phyloP scores from a whole-genome alignment of 805 yeast genomes.

The Saccharomycopsis synnaedendra region DNA sequence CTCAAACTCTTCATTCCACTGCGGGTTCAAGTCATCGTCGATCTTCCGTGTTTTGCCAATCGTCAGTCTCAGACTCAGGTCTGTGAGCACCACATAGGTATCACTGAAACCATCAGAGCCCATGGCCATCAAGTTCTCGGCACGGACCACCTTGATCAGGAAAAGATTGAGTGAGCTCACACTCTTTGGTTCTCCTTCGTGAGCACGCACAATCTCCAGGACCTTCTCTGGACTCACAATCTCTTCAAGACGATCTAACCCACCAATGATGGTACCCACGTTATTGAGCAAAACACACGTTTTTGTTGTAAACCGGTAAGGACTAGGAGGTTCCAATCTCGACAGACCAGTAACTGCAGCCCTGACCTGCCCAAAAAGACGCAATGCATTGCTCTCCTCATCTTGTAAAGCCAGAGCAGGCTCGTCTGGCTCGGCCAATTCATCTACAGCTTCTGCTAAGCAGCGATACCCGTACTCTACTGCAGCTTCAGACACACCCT shows the following conservation, averaged over 20 bases:
- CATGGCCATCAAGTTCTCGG: slow-evolving; percentile 44
- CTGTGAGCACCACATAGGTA: slow-evolving; percentile 53
- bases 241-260: slow-evolving; percentile 41
- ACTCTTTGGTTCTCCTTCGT: slow-evolving; percentile 24
- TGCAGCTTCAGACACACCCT: slow-evolving; percentile 51
- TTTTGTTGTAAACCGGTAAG: slow-evolving; percentile 43
- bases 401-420: slow-evolving; percentile 17
- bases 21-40: slow-evolving; percentile 52
- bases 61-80: slow-evolving; percentile 39
- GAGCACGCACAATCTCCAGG: slow-evolving; percentile 28
- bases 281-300: slow-evolving; percentile 76
- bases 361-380: slow-evolving; percentile 41
- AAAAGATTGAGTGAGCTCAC: slow-evolving; percentile 39
- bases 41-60: slow-evolving; percentile 63
- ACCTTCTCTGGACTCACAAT: slow-evolving; percentile 46
- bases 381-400: slow-evolving; percentile 24
- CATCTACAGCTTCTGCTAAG: slow-evolving; percentile 21
- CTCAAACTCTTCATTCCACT: slow-evolving; percentile 86
- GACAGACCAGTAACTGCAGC: slow-evolving; percentile 33
- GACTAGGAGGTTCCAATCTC: slow-evolving; percentile 31
- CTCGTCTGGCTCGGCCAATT: slow-evolving; percentile 14
- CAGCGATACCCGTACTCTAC: slow-evolving; percentile 32
- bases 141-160: slow-evolving; percentile 50
- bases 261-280: slow-evolving; percentile 38
- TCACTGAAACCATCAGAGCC: slow-evolving; percentile 36